Base-by-base conservation (phyloP, 2,329 filamentous ascomycete species). In the Basipetospora chlamydospora region DNA sequence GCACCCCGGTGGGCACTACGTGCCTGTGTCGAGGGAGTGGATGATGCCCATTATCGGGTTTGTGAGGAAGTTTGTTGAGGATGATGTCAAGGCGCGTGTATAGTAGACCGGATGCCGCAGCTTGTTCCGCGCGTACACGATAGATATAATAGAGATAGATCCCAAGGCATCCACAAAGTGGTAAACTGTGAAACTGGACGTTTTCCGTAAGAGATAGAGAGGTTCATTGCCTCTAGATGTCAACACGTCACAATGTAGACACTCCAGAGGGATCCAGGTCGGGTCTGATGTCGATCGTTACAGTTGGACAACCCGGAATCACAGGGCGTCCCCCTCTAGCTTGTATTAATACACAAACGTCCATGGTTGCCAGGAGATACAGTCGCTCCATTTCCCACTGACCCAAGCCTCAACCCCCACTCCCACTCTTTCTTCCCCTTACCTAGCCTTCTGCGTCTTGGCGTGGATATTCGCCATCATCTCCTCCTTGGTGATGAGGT, bases 401-500 rank as follows among this genome's bases (percentile, higher is more conserved):
- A n/a, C n/a, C n/a, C n/a, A n/a, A 9, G 43, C 37, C 38, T 39
- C 8, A 37, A 40, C n/a, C 13, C 25, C 10, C 26, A n/a, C 28
- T 13, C 18, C 18, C 28, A 9, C 35, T 25, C n/a, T n/a, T n/a
- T n/a, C n/a, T n/a, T n/a, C n/a, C n/a, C n/a, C n/a, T 37, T 31
- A 37, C 35, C 26, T 37, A 20, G 26, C 35, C 35, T 30, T 31
- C 50, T 63, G 59, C 26, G 44, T 47, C 46, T 58, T 61, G 5
- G 84, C 84, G 58, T 90, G 80, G 50, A 98, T 96, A 41, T 87
- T 73, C 28, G 90, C 90, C 90, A 98, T 98, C 90, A 98, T 98
- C 69, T 98, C 90, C 63, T 98, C 90, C 70, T 96, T 96, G 38
- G 92, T 98, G 52, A 98, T 98, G 50, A 98, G 68, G 58, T 98